Evolutionary conservation across 2,329 filamentous ascomycete genomes (phyloP), one percentile per base, ranked within the genome.

Genomic region (Hirsutella thompsonii): DNA sequence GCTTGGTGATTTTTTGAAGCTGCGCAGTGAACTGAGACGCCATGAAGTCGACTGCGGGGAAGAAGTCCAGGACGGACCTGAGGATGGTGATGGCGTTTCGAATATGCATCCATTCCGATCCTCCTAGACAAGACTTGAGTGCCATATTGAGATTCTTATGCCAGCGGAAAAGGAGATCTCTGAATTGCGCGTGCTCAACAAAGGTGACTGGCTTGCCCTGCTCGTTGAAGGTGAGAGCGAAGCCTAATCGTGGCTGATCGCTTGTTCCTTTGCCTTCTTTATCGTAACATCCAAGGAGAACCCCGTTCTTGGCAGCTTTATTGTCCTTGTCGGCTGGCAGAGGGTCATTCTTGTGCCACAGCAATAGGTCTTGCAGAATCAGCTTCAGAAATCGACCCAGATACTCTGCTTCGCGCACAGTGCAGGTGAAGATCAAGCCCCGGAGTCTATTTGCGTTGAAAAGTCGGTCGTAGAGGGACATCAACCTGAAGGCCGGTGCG

Each of bases 61-160:
- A 98, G 52, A 79, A 74, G 39, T 87, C 79, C 20, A 86, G 74
- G 37, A 94, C 72, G 10, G 77, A 74, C 56, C 92, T 93, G 44
- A 98, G 69, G 4, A 96, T 72, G 43, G 83, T 92, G 49, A 96
- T 93, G 36, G 88, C 87, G 57, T 98, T 98, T 42, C 90, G 81
- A 56, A 96, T 94, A 59, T 95, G 89, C 83, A 95, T 95, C 75
- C 92, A 98, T 61, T 96, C 90, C 26, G 76, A 79, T 21, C 82
- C 81, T 16, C 78, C 77, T 37, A 98, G 70, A 56, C 90, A 95
- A 30, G 74, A 74, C 56, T 88, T 89, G 41, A 98, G 67, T 2
- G 90, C 86, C 38, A 68, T 75, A 51, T 83, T 83, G 35, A 98
- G 66, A 47, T 83, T 79, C 52, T 82, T 79, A 60, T 98, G 93